A percentile compares a stretch with the other conserved stretches of the same genome.
Evolutionary conservation across 2,329 filamentous ascomycete genomes (phyloP).

Genomic region (Aspergillus ustus): DNA sequence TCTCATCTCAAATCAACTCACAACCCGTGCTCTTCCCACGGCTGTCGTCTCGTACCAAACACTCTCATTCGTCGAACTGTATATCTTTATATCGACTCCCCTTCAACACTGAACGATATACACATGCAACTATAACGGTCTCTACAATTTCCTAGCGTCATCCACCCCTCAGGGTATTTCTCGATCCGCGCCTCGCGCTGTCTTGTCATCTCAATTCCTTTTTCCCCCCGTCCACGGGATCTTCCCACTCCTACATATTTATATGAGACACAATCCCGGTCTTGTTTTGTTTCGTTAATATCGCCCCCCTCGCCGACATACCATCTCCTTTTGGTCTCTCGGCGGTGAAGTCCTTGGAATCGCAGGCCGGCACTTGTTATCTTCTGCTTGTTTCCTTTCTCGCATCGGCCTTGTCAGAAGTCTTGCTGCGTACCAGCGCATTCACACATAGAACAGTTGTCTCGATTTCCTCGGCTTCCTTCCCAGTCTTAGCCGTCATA

Average conservation of each 20-base stretch:
- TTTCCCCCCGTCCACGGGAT: constrained; percentile 31
- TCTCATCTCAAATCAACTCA: constrained; percentile 10
- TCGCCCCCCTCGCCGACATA: constrained; percentile 26
- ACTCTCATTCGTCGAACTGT: constrained; percentile 27
- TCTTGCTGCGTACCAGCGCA: constrained; percentile 15
- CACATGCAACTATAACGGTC: constrained; percentile 49
- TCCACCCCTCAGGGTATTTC: constrained; percentile 31
- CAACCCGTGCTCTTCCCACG: constrained; percentile 20
- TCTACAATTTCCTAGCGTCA: constrained; percentile 41
- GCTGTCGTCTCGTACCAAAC: constrained; percentile 27
- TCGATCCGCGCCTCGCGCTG: constrained; percentile 32
- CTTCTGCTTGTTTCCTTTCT: constrained; percentile 28
- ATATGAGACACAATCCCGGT: constrained; percentile 32
- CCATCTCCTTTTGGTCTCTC: constrained; percentile 28
- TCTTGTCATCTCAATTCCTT: constrained; percentile 28
- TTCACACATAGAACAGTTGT: constrained; percentile 18
- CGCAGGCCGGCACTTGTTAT: constrained; percentile 30
- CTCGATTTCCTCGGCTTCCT: constrained; percentile 20
- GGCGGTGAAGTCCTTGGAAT: constrained; percentile 30
- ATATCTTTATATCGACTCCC: constrained; percentile 24
- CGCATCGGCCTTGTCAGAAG: constrained; percentile 22
- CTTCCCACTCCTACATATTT: constrained; percentile 30
- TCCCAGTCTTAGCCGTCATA: constrained; percentile 10
- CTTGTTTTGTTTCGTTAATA: constrained; percentile 25
- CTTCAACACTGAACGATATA: constrained; percentile 38